Conservation (phyloP, 495 filamentous ascomycete species). For the Symbiotaphrina buchneri region DNA sequence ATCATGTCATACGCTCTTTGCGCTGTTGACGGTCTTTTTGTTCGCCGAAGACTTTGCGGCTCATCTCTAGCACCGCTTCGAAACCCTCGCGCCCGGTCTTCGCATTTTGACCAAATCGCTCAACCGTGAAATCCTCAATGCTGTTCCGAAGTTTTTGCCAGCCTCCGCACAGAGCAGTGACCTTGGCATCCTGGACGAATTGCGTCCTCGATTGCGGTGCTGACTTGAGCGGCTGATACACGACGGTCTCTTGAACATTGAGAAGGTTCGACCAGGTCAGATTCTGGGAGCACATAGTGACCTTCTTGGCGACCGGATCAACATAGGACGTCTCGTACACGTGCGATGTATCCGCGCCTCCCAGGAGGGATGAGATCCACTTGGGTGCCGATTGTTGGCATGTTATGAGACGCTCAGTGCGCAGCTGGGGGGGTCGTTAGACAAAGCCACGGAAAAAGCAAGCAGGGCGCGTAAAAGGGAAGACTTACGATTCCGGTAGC, state of each 20-base stretch:
- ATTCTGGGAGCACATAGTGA: conserved; percentile 87
- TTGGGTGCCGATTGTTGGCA: conserved; percentile 75
- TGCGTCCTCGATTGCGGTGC: conserved; percentile 37
- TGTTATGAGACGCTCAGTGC: conserved; percentile 90
- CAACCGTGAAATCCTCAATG: conserved; percentile 79
- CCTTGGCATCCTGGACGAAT: conserved; percentile 73
- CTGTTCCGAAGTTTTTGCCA: conserved; percentile 89
- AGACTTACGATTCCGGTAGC: conserved; percentile 56
- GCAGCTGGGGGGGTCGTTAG: conserved; percentile 27
- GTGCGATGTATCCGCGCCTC: conserved; percentile 52
- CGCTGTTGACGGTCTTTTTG: conserved; percentile 44
- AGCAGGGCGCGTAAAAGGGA: not conserved
- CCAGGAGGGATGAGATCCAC: conserved; percentile 62
- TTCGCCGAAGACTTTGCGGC: conserved; percentile 74
- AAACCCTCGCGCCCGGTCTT: conserved; percentile 76
- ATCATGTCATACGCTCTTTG: no score
- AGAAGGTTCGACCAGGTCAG: conserved; percentile 77
- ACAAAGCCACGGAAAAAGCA: not conserved
- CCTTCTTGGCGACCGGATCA: conserved; percentile 53
- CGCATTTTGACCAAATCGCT: conserved; percentile 79
- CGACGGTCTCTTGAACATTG: conserved; percentile 71
- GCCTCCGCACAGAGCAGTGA: conserved; percentile 83
- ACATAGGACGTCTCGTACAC: conserved; percentile 93
- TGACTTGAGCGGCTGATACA: conserved; percentile 42
- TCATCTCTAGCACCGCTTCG: conserved; percentile 85